phyloP scores from a whole-genome alignment of 331 rosid species.

The Rhamnella rubrinervis region DNA sequence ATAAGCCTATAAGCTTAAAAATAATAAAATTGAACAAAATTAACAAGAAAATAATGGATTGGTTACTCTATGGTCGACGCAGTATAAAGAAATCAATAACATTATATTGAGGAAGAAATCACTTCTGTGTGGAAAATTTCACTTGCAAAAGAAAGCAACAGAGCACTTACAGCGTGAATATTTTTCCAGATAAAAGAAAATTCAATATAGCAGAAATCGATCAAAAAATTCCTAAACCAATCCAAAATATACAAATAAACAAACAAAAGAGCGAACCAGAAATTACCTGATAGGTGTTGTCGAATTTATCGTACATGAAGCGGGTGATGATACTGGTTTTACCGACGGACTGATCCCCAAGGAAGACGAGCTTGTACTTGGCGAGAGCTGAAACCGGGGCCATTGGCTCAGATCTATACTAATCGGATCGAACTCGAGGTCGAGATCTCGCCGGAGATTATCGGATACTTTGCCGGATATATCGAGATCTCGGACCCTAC shows the following conservation, averaged over 20 bases:
- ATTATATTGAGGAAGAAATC: not conserved
- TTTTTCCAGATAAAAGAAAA: no score
- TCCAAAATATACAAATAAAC: not conserved
- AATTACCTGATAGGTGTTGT: constrained; percentile 42
- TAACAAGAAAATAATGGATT: no score
- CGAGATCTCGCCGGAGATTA: constrained; percentile 28
- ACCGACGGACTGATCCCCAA: constrained; percentile 45
- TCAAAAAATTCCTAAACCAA: not conserved
- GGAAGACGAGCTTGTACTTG: constrained; percentile 46
- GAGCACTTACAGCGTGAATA: no score
- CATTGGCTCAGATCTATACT: constrained; percentile 22
- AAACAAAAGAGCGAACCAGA: not conserved
- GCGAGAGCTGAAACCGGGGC: constrained; percentile 49
- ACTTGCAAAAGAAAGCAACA: no score
- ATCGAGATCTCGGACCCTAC: constrained; percentile 23
- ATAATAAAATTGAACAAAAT: no score
- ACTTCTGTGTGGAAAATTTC: not conserved
- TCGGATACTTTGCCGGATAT: not conserved
- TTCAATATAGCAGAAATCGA: not conserved
- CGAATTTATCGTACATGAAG: constrained; percentile 48
- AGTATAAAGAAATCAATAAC: not conserved
- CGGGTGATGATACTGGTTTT: constrained; percentile 49
- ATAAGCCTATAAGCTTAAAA: no score
- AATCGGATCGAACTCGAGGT: constrained; percentile 4
- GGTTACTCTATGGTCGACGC: no score